Evolutionary conservation across 2,329 filamentous ascomycete genomes (phyloP).

Genomic region (Purpureocillium lavendulum): DNA sequence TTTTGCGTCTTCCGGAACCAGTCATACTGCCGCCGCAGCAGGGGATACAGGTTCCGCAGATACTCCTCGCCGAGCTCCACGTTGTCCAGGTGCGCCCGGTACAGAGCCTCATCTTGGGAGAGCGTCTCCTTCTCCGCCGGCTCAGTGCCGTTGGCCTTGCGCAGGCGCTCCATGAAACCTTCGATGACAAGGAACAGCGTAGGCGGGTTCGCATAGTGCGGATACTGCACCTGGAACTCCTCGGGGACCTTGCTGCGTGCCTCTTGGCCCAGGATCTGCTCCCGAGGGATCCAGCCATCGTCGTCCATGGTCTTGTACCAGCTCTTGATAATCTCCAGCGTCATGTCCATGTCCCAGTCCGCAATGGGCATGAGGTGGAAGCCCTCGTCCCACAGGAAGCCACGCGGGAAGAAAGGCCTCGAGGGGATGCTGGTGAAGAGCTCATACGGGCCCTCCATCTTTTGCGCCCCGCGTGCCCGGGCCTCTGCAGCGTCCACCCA

Average conservation of each 20-base stretch:
- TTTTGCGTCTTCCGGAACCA: slow-evolving; percentile 93
- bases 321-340: slow-evolving; percentile 79
- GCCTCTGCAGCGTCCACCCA: slow-evolving; percentile 88
- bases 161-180: slow-evolving; percentile 71
- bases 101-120: slow-evolving; percentile 35
- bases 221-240: slow-evolving; percentile 93
- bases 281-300: slow-evolving; percentile 93
- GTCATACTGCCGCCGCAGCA: slow-evolving; percentile 80
- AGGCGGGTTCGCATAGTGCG: slow-evolving; percentile 94
- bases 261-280: slow-evolving; percentile 88
- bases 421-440: slow-evolving; percentile 90
- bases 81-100: slow-evolving; percentile 59
- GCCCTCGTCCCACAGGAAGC: slow-evolving; percentile 97
- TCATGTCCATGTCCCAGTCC: slow-evolving; percentile 89
- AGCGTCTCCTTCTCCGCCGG: slow-evolving; percentile 34
- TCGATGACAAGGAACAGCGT: slow-evolving; percentile 89
- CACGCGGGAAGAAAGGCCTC: slow-evolving; percentile 89
- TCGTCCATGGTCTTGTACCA: slow-evolving; percentile 97
- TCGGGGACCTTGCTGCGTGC: slow-evolving; percentile 88
- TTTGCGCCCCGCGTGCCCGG: slow-evolving; percentile 57
- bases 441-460: slow-evolving; percentile 73
- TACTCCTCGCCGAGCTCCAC: slow-evolving; percentile 60
- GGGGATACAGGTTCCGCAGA: slow-evolving; percentile 71
- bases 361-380: slow-evolving; percentile 88
- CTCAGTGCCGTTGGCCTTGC: slow-evolving; percentile 41